Evolutionary conservation across 768 basidiomycete species (phyloP), one percentile per base, ranked within the genome.

Genomic region (Imleria badia): DNA sequence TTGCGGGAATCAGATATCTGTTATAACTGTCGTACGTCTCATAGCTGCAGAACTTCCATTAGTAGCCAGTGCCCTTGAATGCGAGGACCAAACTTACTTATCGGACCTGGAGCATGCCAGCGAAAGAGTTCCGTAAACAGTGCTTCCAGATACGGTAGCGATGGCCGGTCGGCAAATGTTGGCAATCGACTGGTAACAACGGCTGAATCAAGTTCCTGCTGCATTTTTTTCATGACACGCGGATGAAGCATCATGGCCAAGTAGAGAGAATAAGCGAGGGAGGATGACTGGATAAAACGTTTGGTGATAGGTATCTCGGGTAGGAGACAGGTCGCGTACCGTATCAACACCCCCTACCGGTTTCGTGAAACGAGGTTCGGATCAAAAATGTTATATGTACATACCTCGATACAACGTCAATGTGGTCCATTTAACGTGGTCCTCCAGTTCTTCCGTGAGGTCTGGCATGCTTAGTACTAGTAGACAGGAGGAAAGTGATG

Each of bases 191-290:
- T 46, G 4, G 35, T 35, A 9, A 68, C 71, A 12, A 72, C 60
- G 0, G 71, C 59, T 0, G 46, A 17, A 30, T 68, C 68, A 11
- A 72, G 46, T 41, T 72, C 69, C 35, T 53, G 51, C 44, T 66
- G 69, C 0, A 60, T 68, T 38, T 58, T 69, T 43, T 55, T 56
- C 59, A 66, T 57, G 19, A 65, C 62, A 1, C 38, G 50, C 3
- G 72, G 71, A 43, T 62, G 56, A 40, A 67, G 61, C 20, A 60
- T 57, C 70, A 71, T 72, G 3, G 66, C 71, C 14, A 70, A 62
- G 23, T 56, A 56, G 39, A 64, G 62, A 9, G 55, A 51, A 43
- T 54, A 60, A 6, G 48, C 31, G 1, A 54, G 22, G 3, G 65
- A 58, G 13, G 38, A 44, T 8, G 60, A 23, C 65, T 64, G n/a